Evolutionary conservation across 345 rosid genomes (phyloP).

Genomic region (Camelina laxa): DNA sequence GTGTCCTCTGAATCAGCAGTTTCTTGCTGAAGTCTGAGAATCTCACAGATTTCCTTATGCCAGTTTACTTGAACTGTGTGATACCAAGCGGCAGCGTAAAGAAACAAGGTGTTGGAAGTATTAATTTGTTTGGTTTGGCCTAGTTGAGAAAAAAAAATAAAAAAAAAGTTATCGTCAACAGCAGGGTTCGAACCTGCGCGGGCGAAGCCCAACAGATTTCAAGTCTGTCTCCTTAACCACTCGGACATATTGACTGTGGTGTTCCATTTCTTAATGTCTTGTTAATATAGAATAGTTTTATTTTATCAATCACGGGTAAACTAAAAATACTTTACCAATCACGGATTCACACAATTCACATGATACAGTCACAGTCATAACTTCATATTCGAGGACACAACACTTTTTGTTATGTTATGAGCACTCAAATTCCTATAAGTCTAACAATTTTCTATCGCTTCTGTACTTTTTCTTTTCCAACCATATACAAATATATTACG

Average conservation of each 20-base stretch:
- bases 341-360: no score
- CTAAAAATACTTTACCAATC: no score
- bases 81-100: background rate
- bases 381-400: no score
- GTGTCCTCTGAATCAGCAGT: background rate
- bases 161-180: slow-evolving; percentile 52
- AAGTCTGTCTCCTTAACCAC: slow-evolving; percentile 99
- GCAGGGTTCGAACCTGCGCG: slow-evolving; percentile 94
- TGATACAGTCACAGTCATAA: no score
- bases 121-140: no score
- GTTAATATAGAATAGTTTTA: no score
- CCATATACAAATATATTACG: background rate
- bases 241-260: slow-evolving; percentile 76
- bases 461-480: background rate
- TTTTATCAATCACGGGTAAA: no score
- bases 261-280: no score
- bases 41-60: background rate
- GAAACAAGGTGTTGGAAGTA: no score
- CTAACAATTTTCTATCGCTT: background rate
- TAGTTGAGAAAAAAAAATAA: fast-evolving
- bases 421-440: no score
- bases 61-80: background rate
- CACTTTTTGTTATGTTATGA: no score
- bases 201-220: slow-evolving; percentile 88
- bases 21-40: background rate